These are phyloP conservation scores for Plasmodium fragile DNA, from an alignment of 169 alveolate genomes.

Conservation along the genomic window DNA sequence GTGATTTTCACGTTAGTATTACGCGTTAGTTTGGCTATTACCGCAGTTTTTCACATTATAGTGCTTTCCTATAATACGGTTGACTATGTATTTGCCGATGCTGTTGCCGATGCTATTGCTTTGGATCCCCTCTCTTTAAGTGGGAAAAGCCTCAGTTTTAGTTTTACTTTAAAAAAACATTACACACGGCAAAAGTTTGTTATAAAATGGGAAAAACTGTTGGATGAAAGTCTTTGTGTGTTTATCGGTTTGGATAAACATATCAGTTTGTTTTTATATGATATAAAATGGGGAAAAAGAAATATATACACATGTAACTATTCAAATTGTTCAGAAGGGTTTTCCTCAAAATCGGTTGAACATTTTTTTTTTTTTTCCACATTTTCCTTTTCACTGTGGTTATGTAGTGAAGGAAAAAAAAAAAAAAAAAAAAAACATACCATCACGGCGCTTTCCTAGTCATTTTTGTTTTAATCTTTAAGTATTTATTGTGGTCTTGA, in stretches of 20 bases:
- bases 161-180: neutral
- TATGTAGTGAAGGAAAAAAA: neutral
- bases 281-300: neutral
- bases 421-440: neutral
- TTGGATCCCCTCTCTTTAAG: neutral
- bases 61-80: neutral
- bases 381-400: neutral
- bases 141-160: neutral
- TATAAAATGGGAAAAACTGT: neutral
- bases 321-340: neutral
- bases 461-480: constrained; percentile 36
- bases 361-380: neutral
- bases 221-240: neutral
- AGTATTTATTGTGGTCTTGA: constrained; percentile 30
- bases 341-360: neutral
- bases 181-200: neutral
- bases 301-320: neutral
- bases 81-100: neutral
- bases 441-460: neutral
- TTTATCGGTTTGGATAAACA: neutral
- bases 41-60: no score
- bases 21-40: neutral
- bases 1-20: neutral
- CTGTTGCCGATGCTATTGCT: neutral
- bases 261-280: neutral